Conservation (phyloP, 75 land plant genomes). For the Pinus albicaulis region DNA sequence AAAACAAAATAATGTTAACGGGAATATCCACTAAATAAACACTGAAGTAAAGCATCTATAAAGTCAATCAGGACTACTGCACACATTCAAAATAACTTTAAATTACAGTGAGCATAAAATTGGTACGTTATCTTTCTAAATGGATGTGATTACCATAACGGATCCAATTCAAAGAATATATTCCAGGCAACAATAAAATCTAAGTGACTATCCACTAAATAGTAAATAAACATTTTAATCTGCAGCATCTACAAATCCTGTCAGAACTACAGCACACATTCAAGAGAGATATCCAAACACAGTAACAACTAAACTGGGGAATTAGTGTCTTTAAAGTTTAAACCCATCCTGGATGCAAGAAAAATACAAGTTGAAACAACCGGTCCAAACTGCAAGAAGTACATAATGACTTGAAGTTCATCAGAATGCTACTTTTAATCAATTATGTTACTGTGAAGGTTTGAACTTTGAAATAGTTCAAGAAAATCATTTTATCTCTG, state of each 20-base stretch:
- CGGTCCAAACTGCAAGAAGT: neutral
- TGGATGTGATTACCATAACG: neutral
- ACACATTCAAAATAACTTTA: no score
- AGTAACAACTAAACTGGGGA: neutral
- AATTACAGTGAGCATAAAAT: no score
- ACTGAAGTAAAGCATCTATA: no score
- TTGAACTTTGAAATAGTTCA: no score
- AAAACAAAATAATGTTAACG: no score
- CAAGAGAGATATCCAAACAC: neutral
- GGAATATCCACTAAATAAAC: no score
- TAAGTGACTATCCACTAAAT: neutral
- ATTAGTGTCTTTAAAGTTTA: no score
- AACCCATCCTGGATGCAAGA: neutral
- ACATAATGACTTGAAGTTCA: neutral
- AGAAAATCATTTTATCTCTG: neutral
- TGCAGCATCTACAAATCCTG: neutral
- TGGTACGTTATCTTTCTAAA: no score
- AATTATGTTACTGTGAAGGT: neutral
- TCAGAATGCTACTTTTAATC: neutral
- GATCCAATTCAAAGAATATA: neutral
- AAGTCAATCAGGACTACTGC: no score
- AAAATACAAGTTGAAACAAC: neutral
- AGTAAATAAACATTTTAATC: neutral
- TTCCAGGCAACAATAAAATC: neutral
- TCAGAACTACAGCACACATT: neutral